A percentile compares a stretch with the other conserved stretches of the same genome.
These are phyloP conservation scores for Hyphopichia khmerensis DNA, from an alignment of 1,139 yeast genomes.

Conservation along the genomic window DNA sequence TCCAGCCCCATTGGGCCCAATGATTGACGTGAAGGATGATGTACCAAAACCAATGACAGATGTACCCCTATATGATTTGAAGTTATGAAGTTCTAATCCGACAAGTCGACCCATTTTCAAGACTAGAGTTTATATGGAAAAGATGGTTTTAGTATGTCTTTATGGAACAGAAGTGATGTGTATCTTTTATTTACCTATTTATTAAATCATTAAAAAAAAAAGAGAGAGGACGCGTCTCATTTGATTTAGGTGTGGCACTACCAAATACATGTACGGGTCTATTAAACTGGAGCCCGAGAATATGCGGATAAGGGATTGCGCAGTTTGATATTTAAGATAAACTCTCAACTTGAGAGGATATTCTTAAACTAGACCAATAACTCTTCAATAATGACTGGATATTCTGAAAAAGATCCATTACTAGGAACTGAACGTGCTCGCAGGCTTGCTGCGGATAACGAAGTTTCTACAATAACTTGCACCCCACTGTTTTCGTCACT, in stretches of 20 bases:
- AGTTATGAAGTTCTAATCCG: conserved; percentile 76
- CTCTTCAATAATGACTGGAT: neutral
- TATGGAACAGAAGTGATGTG: too few relatives aligned
- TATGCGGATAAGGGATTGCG: too few relatives aligned
- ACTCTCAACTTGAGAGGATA: too few relatives aligned
- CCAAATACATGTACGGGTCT: too few relatives aligned
- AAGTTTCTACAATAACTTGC: conserved; percentile 21
- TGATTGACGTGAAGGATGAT: conserved; percentile 81
- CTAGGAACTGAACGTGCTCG: conserved; percentile 9
- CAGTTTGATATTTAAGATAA: too few relatives aligned
- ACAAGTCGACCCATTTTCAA: conserved; percentile 67
- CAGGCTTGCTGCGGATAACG: conserved; percentile 11
- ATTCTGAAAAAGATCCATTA: conserved; percentile 25
- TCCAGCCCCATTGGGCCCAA: conserved; percentile 98
- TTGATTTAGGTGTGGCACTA: too few relatives aligned
- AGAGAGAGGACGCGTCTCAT: neutral
- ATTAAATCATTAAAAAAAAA: neutral
- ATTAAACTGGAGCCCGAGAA: too few relatives aligned
- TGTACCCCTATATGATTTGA: conserved; percentile 85
- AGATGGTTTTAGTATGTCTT: too few relatives aligned
- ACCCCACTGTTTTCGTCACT: conserved; percentile 21
- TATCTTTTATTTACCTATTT: neutral
- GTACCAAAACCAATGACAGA: conserved; percentile 79
- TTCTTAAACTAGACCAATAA: too few relatives aligned
- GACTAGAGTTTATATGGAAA: too few relatives aligned